These are phyloP conservation scores for Blastomyces percursus DNA, from an alignment of 2,329 filamentous ascomycete genomes.

Conservation along the genomic window DNA sequence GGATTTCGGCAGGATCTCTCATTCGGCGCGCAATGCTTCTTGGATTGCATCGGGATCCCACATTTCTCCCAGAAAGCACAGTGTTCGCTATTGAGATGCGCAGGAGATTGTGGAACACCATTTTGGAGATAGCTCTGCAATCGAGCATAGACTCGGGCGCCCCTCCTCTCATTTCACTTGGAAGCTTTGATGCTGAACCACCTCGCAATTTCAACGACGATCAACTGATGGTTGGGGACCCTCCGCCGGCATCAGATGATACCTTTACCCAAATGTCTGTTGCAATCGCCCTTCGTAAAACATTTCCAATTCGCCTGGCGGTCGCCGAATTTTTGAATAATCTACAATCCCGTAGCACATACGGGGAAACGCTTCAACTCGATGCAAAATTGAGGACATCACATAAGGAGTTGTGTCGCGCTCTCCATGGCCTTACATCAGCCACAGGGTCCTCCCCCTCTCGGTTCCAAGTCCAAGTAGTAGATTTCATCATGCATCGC, in stretches of 20 bases:
- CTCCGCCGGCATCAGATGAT: constrained; percentile 23
- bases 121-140: constrained; percentile 33
- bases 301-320: constrained; percentile 36
- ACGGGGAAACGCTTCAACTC: constrained; percentile 40
- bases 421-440: constrained; percentile 13
- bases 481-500: constrained; percentile 23
- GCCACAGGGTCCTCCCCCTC: constrained; percentile 6
- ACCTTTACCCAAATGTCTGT: constrained; percentile 42
- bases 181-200: constrained; percentile 28
- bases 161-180: constrained; percentile 24
- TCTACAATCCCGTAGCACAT: constrained; percentile 34
- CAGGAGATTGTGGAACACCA: constrained; percentile 36
- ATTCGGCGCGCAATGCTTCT: constrained; percentile 34
- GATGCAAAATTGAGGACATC: constrained; percentile 36
- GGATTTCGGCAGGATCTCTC: constrained; percentile 30
- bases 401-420: constrained; percentile 34
- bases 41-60: constrained; percentile 34
- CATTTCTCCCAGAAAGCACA: constrained; percentile 24
- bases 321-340: constrained; percentile 41
- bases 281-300: constrained; percentile 37
- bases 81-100: constrained; percentile 36
- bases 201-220: constrained; percentile 32
- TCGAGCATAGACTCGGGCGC: constrained; percentile 27
- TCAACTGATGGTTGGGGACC: constrained; percentile 16
- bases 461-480: constrained; percentile 13